Base-by-base conservation (phyloP, 2,329 filamentous ascomycete species). In the Phyllosticta ampelicida region DNA sequence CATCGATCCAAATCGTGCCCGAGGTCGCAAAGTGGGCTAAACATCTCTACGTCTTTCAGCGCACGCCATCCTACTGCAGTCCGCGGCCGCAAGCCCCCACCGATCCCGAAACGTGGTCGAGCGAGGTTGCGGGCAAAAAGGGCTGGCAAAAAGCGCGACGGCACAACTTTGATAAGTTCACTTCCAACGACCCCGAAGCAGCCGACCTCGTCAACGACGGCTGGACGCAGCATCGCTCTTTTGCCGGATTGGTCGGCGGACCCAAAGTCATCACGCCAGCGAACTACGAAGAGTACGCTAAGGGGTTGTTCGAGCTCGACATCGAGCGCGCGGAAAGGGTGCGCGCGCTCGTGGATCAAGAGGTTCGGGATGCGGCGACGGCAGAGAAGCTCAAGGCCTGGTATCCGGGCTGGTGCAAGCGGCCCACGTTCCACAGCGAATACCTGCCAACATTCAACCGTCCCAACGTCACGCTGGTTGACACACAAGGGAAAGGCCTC, bases 381-480 rank as follows among this genome's bases (percentile, higher is more conserved):
- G 82, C 83, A 0, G 73, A 75, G 26, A 74, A 68, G 2, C 73
- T 86, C 6, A 80, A 82, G 64, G 73, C 81, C 0, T 84, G 80
- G 79, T 86, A 86, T 64, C 76, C 79, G 0, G 69, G 70, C 0
- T 84, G 79, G 77, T 86, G 84, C 72, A 86, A 86, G 67, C 77
- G 84, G 0, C 82, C 83, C 0, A 78, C 74, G 48, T 86, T 85
- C 68, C 80, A 81, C 67, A 80, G 86, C 63, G 74, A 77, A 5
- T 86, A 83, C 63, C 75, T 86, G 0, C 65, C 73, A 2, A 63
- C 77, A 0, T 86, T 86, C 75, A 87, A 87, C 68, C 66, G 65
- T 28, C 68, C 74, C 0, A 78, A 83, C 63, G 83, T 87, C 3
- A 74, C 75, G 5, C 77, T 87, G 0, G 72, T 86, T 16, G 81